Evolutionary conservation across 129 eudicot genomes (phyloP).

Genomic region (Dittrichia graveolens): DNA sequence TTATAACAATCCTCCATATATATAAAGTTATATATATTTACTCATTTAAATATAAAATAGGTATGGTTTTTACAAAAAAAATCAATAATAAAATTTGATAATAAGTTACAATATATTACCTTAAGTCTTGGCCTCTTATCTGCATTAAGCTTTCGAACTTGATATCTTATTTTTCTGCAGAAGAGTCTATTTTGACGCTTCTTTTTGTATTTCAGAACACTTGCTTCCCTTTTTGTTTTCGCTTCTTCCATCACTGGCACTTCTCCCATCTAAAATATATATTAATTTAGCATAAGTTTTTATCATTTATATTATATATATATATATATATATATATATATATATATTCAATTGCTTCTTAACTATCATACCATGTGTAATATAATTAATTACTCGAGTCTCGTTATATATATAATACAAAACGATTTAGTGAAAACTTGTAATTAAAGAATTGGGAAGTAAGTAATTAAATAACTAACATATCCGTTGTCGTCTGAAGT

Average conservation of each 20-base stretch:
- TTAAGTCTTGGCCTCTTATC: slow-evolving; percentile 51
- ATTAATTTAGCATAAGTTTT: neutral
- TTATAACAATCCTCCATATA: too few species aligned
- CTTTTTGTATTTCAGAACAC: slow-evolving; percentile 48
- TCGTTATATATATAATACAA: neutral
- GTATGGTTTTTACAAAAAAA: too few species aligned
- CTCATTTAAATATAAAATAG: too few species aligned
- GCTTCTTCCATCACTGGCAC: slow-evolving; percentile 48
- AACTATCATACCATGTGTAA: neutral
- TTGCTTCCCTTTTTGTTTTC: slow-evolving; percentile 45
- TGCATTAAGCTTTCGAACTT: slow-evolving; percentile 54
- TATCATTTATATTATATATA: slow-evolving; percentile 12
- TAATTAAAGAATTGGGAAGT: neutral
- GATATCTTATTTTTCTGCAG: slow-evolving; percentile 44
- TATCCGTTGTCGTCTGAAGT: slow-evolving; percentile 23
- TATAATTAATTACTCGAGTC: neutral
- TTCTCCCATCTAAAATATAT: slow-evolving; percentile 41
- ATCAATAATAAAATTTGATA: neutral
- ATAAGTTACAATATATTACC: slow-evolving; percentile 35
- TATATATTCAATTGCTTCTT: neutral
- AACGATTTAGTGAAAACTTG: neutral
- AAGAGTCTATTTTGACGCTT: slow-evolving; percentile 45
- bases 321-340: neutral
- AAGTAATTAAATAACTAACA: slow-evolving; percentile 28
- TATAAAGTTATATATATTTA: too few species aligned